Base-by-base conservation (phyloP, 768 basidiomycete species). In the Phylloporus sp. region DNA sequence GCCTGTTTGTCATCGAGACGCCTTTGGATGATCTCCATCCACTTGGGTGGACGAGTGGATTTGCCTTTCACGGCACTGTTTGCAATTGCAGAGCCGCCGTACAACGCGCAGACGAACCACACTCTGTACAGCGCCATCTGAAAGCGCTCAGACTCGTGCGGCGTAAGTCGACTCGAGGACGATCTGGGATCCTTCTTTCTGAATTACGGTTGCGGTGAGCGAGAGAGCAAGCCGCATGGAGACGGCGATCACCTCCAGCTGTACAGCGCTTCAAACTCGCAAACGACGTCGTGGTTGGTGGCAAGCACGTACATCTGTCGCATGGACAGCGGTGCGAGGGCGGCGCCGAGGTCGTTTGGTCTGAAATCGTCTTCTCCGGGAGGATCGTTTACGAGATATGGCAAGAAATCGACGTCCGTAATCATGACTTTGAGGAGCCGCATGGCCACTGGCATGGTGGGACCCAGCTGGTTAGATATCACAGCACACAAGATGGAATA, bases 111-210 rank as follows among this genome's bases (percentile, higher is more conserved):
- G 33, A 46, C 29, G 6, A 59, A 59, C 58, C 58, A 64, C 13
- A 60, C 52, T 9, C 66, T 58, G 42, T 67, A 67, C 39, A 67
- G 11, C 6, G 63, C 69, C 5, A 48, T 34, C 9, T 51, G 52
- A 34, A 69, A 69, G 8, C 55, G 59, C n/a, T 52, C 29, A n/a
- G 69, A 66, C 46, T 75, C 73, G 7, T 18, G 21, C 3, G 34
- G 23, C 10, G 66, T 52, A 8, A 73, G 59, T n/a, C 45, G 53
- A 45, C 66, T 70, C 14, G 45, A 56, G 4, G 26, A 18, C n/a
- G 62, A 69, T 14, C 55, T 50, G 9, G 67, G 66, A 47, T 73
- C 68, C 47, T 73, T 71, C 48, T 68, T 42, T 43, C 74, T 73
- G 37, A 23, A 33, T 34, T 13, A 5, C 2, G 38, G n/a, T n/a